Percentiles rank a stretch among this genome's conserved stretches.
phyloP scores from a whole-genome alignment of 345 rosid genomes.

The Anastatica hierochuntica region DNA sequence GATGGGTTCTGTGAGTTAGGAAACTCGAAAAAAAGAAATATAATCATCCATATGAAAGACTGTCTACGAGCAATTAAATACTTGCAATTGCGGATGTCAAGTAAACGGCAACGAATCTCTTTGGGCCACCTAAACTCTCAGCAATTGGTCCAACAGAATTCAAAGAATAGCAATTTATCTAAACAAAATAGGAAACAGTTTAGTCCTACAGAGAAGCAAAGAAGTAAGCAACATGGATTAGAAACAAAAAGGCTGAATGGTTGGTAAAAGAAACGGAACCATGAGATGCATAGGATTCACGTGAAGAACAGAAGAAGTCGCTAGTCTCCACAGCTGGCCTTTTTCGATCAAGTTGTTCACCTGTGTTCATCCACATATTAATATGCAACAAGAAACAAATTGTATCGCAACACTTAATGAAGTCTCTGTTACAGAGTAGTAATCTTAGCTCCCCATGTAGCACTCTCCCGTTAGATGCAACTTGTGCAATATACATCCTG shows the following conservation, averaged over 20 bases:
- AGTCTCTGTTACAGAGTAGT: background rate
- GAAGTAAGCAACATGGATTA: background rate
- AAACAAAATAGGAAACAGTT: slow-evolving; percentile 26
- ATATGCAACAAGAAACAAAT: slow-evolving; percentile 4
- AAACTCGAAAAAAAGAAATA: slow-evolving; percentile 11
- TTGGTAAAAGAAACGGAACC: slow-evolving; percentile 48
- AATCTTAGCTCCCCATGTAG: slow-evolving; percentile 75
- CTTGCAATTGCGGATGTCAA: slow-evolving; percentile 75
- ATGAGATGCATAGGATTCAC: slow-evolving; percentile 73
- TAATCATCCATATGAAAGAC: slow-evolving; percentile 6
- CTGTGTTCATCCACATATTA: slow-evolving; percentile 34
- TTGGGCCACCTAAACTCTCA: slow-evolving; percentile 63
- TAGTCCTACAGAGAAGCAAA: background rate
- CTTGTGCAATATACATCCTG: slow-evolving; percentile 70
- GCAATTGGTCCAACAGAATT: slow-evolving; percentile 78
- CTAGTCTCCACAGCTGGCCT: slow-evolving; percentile 93
- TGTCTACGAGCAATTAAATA: slow-evolving; percentile 31
- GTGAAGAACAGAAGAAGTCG: slow-evolving; percentile 69
- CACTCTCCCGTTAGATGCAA: slow-evolving; percentile 56
- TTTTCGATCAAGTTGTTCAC: slow-evolving; percentile 70
- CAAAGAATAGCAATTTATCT: slow-evolving; percentile 86
- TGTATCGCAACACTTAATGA: background rate
- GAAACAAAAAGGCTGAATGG: too few species aligned
- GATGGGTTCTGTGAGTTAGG: slow-evolving; percentile 27
- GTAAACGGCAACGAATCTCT: slow-evolving; percentile 70